Percentiles rank a stretch among this genome's conserved stretches.
phyloP scores from a whole-genome alignment of 1,284 basidiomycete genomes.

The Moesziomyces globuligerus region DNA sequence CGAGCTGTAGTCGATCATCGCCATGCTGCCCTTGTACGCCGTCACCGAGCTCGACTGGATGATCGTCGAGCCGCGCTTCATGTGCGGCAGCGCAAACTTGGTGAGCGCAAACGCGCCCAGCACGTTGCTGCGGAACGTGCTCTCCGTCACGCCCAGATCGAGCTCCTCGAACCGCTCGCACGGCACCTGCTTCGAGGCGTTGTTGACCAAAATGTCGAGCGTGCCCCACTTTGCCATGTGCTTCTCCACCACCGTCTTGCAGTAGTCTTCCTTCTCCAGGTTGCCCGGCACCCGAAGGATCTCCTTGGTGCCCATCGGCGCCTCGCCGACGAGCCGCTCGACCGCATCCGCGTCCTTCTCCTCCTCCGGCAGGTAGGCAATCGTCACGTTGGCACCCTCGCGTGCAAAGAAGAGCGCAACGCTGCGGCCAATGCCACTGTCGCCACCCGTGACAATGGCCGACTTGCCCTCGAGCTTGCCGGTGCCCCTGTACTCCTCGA shows the following conservation, averaged over 20 bases:
- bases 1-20: slow-evolving; percentile 71
- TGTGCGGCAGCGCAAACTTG: slow-evolving; percentile 72
- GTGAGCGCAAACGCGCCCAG: slow-evolving; percentile 50
- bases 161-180: slow-evolving; percentile 60
- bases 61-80: slow-evolving; percentile 74
- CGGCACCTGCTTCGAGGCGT: slow-evolving; percentile 74
- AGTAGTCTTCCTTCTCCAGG: slow-evolving; percentile 66
- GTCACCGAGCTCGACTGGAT: slow-evolving; percentile 76
- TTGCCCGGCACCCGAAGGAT: slow-evolving; percentile 71
- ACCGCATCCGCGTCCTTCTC: slow-evolving; percentile 70
- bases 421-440: slow-evolving; percentile 75
- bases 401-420: slow-evolving; percentile 75
- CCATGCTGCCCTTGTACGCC: slow-evolving; percentile 70
- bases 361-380: slow-evolving; percentile 75
- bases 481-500: slow-evolving; percentile 71
- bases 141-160: slow-evolving; percentile 43
- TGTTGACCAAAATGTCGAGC: slow-evolving; percentile 71
- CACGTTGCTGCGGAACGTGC: slow-evolving; percentile 55
- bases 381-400: slow-evolving; percentile 76
- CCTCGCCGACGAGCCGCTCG: slow-evolving; percentile 39
- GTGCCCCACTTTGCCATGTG: slow-evolving; percentile 70
- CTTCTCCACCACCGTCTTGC: slow-evolving; percentile 71
- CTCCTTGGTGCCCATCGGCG: slow-evolving; percentile 55
- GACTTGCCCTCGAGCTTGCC: slow-evolving; percentile 74
- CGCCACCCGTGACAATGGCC: slow-evolving; percentile 73